These are phyloP conservation scores for Conticribra weissflogii DNA, from an alignment of 108 stramenopile genomes.

Conservation along the genomic window DNA sequence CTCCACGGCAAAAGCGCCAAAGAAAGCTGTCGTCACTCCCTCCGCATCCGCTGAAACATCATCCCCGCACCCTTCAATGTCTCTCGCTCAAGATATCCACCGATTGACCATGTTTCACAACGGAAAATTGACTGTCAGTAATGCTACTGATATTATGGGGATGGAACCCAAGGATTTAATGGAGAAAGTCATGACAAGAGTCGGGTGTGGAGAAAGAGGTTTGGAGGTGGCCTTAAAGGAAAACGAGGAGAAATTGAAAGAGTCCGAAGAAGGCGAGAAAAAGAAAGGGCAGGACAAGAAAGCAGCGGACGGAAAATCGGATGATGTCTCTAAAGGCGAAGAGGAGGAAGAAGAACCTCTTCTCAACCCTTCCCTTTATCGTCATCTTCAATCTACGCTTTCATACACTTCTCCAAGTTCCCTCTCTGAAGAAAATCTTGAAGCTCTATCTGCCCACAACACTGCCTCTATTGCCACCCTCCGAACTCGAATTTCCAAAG, in stretches of 20 bases:
- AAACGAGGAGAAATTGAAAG: conserved; percentile 9
- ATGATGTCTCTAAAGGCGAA: background rate
- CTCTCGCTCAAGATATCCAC: conserved; percentile 74
- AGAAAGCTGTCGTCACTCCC: conserved; percentile 36
- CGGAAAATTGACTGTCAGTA: conserved; percentile 30
- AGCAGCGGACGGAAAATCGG: background rate
- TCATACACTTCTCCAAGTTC: conserved; percentile 22
- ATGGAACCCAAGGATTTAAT: conserved; percentile 39
- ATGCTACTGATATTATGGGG: conserved; percentile 32
- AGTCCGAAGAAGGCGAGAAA: background rate
- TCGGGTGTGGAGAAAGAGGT: conserved; percentile 46
- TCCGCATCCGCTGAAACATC: conserved; percentile 76
- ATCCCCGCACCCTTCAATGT: conserved; percentile 79
- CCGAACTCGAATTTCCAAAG: conserved; percentile 67
- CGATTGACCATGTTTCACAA: conserved; percentile 51
- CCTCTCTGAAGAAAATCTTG: conserved; percentile 50
- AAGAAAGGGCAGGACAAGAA: background rate
- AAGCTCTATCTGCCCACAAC: conserved; percentile 52
- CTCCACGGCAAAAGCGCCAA: conserved; percentile 4
- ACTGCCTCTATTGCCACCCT: conserved; percentile 48
- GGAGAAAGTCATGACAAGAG: conserved; percentile 50
- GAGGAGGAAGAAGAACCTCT: conserved; percentile 31
- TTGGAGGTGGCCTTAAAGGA: conserved; percentile 30
- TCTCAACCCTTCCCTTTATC: conserved; percentile 77
- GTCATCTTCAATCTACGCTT: conserved; percentile 42